Conservation (phyloP, 192 early-diverging fungal species). For the Pilobolus umbonatus region DNA sequence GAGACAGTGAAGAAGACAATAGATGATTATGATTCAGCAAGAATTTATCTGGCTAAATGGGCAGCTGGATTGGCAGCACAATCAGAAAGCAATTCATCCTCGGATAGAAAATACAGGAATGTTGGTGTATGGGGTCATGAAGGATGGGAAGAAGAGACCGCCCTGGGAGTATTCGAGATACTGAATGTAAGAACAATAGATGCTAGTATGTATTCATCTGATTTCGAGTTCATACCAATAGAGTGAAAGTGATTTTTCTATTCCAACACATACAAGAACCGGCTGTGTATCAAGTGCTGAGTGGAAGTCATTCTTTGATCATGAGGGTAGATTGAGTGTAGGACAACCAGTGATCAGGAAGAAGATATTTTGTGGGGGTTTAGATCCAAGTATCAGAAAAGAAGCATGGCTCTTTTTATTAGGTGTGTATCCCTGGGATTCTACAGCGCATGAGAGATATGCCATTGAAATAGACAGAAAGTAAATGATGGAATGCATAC, state of each 20-base stretch:
- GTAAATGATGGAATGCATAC: constrained; percentile 31
- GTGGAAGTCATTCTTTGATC: constrained; percentile 71
- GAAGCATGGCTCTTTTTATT: constrained; percentile 90
- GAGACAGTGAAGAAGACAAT: constrained; percentile 55
- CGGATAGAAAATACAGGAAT: constrained; percentile 23
- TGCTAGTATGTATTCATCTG: constrained; percentile 27
- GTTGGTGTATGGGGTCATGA: constrained; percentile 34
- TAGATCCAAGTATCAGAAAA: constrained; percentile 73
- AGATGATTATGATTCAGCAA: constrained; percentile 76
- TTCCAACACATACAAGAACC: constrained; percentile 44
- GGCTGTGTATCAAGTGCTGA: constrained; percentile 55
- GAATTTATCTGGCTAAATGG: constrained; percentile 77
- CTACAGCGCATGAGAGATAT: constrained; percentile 66
- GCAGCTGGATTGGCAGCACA: constrained; percentile 51
- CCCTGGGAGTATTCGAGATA: constrained; percentile 39
- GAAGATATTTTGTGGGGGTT: constrained; percentile 69
- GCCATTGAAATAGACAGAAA: constrained; percentile 43
- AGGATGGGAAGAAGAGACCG: constrained; percentile 39
- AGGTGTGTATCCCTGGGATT: constrained; percentile 79
- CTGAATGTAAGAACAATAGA: constrained; percentile 29
- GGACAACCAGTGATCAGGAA: constrained; percentile 48
- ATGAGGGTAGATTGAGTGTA: constrained; percentile 41
- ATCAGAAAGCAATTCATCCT: constrained; percentile 20
- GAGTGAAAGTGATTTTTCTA: constrained; percentile 40
- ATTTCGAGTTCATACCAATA: constrained; percentile 13